Base-by-base conservation (phyloP, 441 rosid genomes). In the Gossypium davidsonii region DNA sequence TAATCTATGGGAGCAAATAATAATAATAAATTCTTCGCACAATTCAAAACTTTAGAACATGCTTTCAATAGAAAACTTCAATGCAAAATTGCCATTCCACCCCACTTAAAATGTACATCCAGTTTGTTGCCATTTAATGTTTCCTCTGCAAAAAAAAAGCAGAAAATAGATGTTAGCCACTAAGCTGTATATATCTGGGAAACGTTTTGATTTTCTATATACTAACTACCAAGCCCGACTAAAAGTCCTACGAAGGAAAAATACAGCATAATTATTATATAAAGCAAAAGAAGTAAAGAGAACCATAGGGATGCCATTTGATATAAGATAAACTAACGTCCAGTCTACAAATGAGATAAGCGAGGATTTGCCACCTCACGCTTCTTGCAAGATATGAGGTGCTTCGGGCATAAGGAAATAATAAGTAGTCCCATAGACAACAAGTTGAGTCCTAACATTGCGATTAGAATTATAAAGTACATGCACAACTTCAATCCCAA, bases 71-170 rank as follows among this genome's bases (percentile, higher is more conserved):
- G 52, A 70, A 37, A 70, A 67, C 21, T 23, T 21, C 2, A 70
- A 70, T 34, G 23, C 17, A 26, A 66, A 15, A 70, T 73, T 46
- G n/a, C 28, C 34, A 23, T 42, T 57, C 67, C 12, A 26, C 11
- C 9, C 74, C 59, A 3, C 62, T 25, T 2, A 58, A 34, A 56
- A 6, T 26, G 59, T 21, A 15, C n/a, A 14, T 25, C 49, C 31
- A 21, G 60, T 64, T 73, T 44, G 67, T 46, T 34, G 21, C 52
- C 44, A 48, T 73, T 75, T 76, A 85, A 49, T 74, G 70, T 79
- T 51, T 78, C 75, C 82, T 76, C 88, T 83, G 88, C 83, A 6
- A 34, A 34, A 34, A 76, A 34, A 34, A 31, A 31, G 72, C 21
- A 37, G 46, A 21, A 31, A 73, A 49, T 28, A 64, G 42, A 37